phyloP scores from a whole-genome alignment of 768 basidiomycete species.

The button mushroom (Agaricus bisporus) region DNA sequence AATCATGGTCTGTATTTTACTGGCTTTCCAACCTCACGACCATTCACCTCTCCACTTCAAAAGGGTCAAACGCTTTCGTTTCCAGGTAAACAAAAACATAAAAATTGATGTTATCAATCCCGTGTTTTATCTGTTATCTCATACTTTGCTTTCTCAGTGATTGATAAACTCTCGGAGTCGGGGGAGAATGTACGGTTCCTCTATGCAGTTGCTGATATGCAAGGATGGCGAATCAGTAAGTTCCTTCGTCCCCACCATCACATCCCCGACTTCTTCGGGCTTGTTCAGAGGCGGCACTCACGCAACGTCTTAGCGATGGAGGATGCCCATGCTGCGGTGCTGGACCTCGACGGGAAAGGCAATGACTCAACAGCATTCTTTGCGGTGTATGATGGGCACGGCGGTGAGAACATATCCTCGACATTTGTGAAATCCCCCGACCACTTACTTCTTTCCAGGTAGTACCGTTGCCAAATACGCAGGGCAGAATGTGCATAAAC shows the following conservation, averaged over 20 bases:
- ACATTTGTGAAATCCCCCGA: neutral
- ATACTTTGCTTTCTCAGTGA: conserved; percentile 41
- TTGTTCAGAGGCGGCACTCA: conserved; percentile 9
- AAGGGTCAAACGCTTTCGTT: conserved; percentile 86
- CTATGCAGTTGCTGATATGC: conserved; percentile 92
- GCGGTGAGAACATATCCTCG: conserved; percentile 50
- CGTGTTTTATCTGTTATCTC: conserved; percentile 9
- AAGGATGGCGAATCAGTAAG: conserved; percentile 98
- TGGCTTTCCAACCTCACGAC: conserved; percentile 7
- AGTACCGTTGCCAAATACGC: conserved; percentile 82
- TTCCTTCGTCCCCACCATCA: conserved; percentile 19
- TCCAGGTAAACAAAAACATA: conserved; percentile 47
- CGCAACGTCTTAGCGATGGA: conserved; percentile 75
- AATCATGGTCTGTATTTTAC: conserved; percentile 27
- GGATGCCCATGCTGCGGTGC: conserved; percentile 79
- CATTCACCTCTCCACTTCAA: conserved; percentile 13
- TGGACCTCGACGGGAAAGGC: conserved; percentile 55
- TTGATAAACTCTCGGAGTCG: conserved; percentile 71
- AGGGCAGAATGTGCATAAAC: conserved; percentile 76
- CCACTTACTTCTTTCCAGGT: conserved; percentile 38
- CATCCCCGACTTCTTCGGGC: conserved; percentile 3
- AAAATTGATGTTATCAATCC: neutral
- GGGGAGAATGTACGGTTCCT: conserved; percentile 66
- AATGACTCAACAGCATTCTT: conserved; percentile 72
- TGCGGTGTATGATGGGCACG: conserved; percentile 97